A percentile compares a stretch with the other conserved stretches of the same genome.
Conservation (phyloP, 192 early-diverging fungal genomes). For the Paraglomus occultum region DNA sequence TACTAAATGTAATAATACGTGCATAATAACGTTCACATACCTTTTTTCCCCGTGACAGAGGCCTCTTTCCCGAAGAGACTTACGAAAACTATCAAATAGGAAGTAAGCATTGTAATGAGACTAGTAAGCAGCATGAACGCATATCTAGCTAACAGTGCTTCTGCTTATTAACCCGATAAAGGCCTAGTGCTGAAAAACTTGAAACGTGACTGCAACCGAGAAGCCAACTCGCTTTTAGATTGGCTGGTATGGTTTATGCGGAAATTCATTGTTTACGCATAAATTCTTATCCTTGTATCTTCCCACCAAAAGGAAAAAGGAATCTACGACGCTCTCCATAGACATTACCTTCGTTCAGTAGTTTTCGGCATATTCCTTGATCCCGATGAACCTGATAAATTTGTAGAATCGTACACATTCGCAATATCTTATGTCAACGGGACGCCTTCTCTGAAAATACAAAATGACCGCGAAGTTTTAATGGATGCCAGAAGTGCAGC, state of each 20-base stretch:
- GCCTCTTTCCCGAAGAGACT: slow-evolving; percentile 2
- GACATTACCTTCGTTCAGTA: slow-evolving; percentile 46
- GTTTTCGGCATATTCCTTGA: slow-evolving; percentile 53
- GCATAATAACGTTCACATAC: not conserved
- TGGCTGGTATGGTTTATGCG: not conserved
- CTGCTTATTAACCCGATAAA: no score
- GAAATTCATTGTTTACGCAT: no score
- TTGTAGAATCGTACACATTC: slow-evolving; percentile 55
- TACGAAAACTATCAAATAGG: slow-evolving; percentile 10
- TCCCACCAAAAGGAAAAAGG: slow-evolving; percentile 37
- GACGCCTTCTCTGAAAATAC: slow-evolving; percentile 34
- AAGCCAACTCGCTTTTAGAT: slow-evolving; percentile 19
- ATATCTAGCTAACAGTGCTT: no score
- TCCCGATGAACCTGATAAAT: slow-evolving; percentile 37
- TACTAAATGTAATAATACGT: no score
- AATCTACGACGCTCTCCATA: slow-evolving; percentile 45
- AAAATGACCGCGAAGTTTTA: slow-evolving; percentile 24
- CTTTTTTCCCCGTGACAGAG: not conserved
- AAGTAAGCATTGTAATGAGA: not conserved
- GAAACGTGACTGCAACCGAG: slow-evolving; percentile 13
- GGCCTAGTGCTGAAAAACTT: slow-evolving; percentile 14
- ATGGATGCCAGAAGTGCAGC: slow-evolving; percentile 25
- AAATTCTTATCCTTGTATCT: no score
- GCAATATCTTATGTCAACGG: slow-evolving; percentile 45
- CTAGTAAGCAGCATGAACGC: no score